Evolutionary conservation across 73 alveolate species (phyloP).

Genomic region (Paramecium sonneborni): DNA sequence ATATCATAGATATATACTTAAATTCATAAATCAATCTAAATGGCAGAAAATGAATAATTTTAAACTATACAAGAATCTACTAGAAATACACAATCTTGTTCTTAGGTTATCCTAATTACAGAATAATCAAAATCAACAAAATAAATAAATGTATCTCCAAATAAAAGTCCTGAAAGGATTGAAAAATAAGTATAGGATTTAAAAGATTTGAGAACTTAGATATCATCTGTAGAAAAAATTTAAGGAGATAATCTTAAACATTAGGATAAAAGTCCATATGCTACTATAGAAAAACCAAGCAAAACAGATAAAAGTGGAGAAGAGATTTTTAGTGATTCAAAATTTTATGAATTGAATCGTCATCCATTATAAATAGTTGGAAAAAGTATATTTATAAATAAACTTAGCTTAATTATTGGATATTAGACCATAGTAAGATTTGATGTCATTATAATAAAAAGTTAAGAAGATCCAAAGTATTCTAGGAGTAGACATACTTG

Average conservation of each 20-base stretch:
- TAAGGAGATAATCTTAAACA: not conserved
- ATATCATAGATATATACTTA: not conserved
- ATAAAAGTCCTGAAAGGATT: not conserved
- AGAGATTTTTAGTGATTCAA: not conserved
- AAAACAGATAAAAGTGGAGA: not conserved
- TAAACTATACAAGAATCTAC: not conserved
- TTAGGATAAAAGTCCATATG: not conserved
- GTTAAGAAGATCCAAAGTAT: not conserved
- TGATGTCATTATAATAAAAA: not conserved
- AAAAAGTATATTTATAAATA: not conserved
- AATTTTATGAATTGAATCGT: not conserved
- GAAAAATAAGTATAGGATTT: not conserved
- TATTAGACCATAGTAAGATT: not conserved
- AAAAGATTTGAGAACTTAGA: not conserved
- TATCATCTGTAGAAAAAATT: not conserved
- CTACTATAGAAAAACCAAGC: not conserved
- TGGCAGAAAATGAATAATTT: not conserved
- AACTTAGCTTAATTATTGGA: not conserved
- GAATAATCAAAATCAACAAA: not conserved
- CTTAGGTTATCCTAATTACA: not conserved
- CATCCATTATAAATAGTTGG: conserved; percentile 11
- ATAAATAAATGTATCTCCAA: not conserved
- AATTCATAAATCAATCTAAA: not conserved
- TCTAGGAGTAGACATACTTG: not conserved
- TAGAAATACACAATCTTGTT: not conserved